Evolutionary conservation across 1,139 yeast genomes (phyloP).

Genomic region (Pichia sp.): DNA sequence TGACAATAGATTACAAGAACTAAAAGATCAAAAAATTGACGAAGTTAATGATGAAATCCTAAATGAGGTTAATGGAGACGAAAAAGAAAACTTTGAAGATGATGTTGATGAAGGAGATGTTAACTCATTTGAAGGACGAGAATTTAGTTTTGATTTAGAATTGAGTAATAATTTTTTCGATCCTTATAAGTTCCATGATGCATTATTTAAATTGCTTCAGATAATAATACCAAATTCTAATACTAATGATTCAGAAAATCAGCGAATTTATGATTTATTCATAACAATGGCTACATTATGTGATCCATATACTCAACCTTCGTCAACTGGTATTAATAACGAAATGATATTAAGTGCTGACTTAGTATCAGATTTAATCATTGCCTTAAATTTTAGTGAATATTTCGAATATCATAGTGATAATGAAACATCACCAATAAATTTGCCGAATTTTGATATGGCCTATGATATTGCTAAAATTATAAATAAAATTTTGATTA

Average conservation of each 20-base stretch:
- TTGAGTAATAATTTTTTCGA: constrained; percentile 20
- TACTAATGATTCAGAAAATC: constrained; percentile 35
- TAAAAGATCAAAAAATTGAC: constrained; percentile 70
- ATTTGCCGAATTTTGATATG: constrained; percentile 33
- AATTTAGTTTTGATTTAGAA: constrained; percentile 25
- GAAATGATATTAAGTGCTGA: constrained; percentile 45
- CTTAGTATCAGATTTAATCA: constrained; percentile 43
- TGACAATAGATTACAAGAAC: too few species aligned
- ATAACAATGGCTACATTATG: constrained; percentile 39
- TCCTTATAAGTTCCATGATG: constrained; percentile 23
- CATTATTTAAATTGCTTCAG: constrained; percentile 20
- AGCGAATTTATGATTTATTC: constrained; percentile 23
- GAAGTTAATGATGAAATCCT: constrained; percentile 83
- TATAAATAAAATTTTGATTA: constrained; percentile 35
- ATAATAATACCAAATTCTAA: constrained; percentile 11
- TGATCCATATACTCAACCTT: constrained; percentile 66
- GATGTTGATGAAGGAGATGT: constrained; percentile 1
- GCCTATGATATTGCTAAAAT: constrained; percentile 40
- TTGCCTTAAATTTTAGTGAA: constrained; percentile 35
- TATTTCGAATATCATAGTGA: constrained; percentile 14
- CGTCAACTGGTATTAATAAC: constrained; percentile 44
- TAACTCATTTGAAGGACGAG: constrained; percentile 11
- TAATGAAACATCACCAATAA: constrained; percentile 17
- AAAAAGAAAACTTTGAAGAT: background rate
- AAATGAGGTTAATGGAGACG: constrained; percentile 7